Evolutionary conservation across 164 flowering plant genomes (phyloP).

Genomic region (Protea cynaroides): DNA sequence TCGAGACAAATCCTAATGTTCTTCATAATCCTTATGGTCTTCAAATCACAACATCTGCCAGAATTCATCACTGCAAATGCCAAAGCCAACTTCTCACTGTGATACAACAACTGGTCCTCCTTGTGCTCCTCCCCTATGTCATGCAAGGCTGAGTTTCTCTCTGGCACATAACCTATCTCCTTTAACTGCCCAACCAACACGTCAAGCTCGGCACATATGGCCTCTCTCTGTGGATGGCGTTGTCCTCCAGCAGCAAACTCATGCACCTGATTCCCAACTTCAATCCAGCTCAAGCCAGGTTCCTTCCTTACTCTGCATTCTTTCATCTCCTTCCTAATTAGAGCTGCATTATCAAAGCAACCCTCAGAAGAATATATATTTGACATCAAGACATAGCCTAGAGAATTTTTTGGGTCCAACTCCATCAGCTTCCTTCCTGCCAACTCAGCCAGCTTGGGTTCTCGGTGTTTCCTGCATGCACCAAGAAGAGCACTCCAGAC

Average conservation of each 20-base stretch:
- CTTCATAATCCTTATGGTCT: conserved; percentile 52
- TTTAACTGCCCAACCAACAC: conserved; percentile 35
- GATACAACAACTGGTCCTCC: conserved; percentile 56
- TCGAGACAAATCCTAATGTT: conserved; percentile 69
- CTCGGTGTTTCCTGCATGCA: conserved; percentile 67
- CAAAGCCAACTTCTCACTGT: conserved; percentile 83
- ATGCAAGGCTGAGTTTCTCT: conserved; percentile 45
- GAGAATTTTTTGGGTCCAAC: conserved; percentile 53
- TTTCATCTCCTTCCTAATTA: conserved; percentile 52
- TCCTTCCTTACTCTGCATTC: conserved; percentile 49
- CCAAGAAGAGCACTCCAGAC: conserved; percentile 77
- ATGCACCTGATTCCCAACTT: conserved; percentile 49
- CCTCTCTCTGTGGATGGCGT: conserved; percentile 39
- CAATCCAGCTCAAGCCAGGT: conserved; percentile 84
- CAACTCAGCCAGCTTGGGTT: conserved; percentile 39
- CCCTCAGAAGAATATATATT: conserved; percentile 54
- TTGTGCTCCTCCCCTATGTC: conserved; percentile 69
- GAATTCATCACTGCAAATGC: conserved; percentile 47
- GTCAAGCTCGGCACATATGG: conserved; percentile 33
- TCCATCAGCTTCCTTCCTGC: conserved; percentile 50
- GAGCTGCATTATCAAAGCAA: conserved; percentile 40
- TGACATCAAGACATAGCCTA: conserved; percentile 59
- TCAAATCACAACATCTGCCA: conserved; percentile 2
- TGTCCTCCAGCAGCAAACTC: conserved; percentile 75
- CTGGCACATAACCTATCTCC: conserved; percentile 62